phyloP scores from a whole-genome alignment of 2,329 filamentous ascomycete species.

The Nothophaeocryptopus gaeumannii region DNA sequence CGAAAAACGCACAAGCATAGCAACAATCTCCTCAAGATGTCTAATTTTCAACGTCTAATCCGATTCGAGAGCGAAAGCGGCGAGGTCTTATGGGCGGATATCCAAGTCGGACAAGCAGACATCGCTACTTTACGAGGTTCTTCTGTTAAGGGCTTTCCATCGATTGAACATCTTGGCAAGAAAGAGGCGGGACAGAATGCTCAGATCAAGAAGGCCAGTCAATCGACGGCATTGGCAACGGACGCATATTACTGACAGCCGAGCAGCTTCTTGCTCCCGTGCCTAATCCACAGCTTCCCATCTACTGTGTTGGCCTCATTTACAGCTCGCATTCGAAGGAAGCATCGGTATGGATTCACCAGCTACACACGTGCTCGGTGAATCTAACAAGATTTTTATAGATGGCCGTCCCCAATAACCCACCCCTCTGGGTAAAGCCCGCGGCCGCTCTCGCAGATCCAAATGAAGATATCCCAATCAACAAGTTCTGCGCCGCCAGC shows the following conservation, averaged over 20 bases:
- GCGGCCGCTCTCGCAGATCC: conserved; percentile 13
- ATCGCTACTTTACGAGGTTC: too few relatives aligned
- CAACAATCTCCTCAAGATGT: too few relatives aligned
- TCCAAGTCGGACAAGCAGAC: too few relatives aligned
- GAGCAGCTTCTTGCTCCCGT: conserved; percentile 10
- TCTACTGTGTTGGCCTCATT: conserved; percentile 17
- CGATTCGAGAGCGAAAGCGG: too few relatives aligned
- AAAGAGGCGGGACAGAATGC: too few relatives aligned
- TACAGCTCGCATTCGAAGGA: conserved; percentile 12
- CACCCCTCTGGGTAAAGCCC: conserved; percentile 17
- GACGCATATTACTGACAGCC: neutral
- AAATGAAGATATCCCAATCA: conserved; percentile 10
- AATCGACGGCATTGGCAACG: neutral
- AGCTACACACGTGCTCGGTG: too few relatives aligned
- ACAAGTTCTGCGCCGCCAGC: conserved; percentile 12
- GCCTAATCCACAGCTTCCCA: conserved; percentile 6
- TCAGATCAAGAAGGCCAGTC: neutral
- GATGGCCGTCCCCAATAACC: conserved; percentile 4
- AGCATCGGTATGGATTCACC: conserved; percentile 1
- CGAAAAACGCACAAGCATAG: too few relatives aligned
- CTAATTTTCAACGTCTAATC: too few relatives aligned
- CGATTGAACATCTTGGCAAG: too few relatives aligned
- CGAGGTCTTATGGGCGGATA: too few relatives aligned
- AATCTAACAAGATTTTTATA: neutral
- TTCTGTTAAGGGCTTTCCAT: too few relatives aligned